These are phyloP conservation scores for Stachybotrys chlorohalonatus DNA, from an alignment of 2,329 filamentous ascomycete genomes.

Conservation along the genomic window DNA sequence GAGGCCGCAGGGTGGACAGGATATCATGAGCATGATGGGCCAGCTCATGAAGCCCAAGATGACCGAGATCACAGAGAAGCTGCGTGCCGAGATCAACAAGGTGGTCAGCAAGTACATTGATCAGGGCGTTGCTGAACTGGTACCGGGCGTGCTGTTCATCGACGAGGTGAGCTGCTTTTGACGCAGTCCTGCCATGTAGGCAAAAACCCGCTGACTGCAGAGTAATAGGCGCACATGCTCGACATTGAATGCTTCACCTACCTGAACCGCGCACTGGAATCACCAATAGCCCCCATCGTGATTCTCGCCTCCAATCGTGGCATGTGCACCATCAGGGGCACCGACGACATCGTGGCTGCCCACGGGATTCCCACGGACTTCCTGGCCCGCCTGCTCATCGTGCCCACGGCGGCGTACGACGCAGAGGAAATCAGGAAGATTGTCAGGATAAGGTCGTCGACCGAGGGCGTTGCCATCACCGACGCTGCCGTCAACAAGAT, in stretches of 20 bases:
- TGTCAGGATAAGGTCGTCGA: conserved; percentile 73
- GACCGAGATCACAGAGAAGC: conserved; percentile 98
- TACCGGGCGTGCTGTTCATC: conserved; percentile 97
- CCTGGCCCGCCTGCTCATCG: conserved; percentile 85
- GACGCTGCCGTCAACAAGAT: conserved; percentile 83
- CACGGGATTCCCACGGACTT: conserved; percentile 95
- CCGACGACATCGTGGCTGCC: conserved; percentile 70
- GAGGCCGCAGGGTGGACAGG: conserved; percentile 89
- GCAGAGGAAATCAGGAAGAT: conserved; percentile 88
- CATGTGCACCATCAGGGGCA: conserved; percentile 85
- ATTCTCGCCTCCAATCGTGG: conserved; percentile 96
- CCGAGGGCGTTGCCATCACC: conserved; percentile 69
- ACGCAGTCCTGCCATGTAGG: conserved; percentile 4
- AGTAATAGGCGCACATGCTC: conserved; percentile 85
- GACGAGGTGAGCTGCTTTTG: conserved; percentile 62
- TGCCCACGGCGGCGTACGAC: conserved; percentile 86
- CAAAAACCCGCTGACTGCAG: conserved; percentile 5
- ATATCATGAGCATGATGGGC: conserved; percentile 99
- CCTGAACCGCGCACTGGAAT: conserved; percentile 95
- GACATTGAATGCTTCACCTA: conserved; percentile 99
- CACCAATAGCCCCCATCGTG: conserved; percentile 88
- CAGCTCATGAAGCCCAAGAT: conserved; percentile 99
- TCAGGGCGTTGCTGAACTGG: conserved; percentile 92
- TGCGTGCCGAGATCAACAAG: conserved; percentile 95
- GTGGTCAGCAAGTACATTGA: conserved; percentile 99